Evolutionary conservation across 306 rosid genomes (phyloP).

Genomic region (Cicer yamashitae): DNA sequence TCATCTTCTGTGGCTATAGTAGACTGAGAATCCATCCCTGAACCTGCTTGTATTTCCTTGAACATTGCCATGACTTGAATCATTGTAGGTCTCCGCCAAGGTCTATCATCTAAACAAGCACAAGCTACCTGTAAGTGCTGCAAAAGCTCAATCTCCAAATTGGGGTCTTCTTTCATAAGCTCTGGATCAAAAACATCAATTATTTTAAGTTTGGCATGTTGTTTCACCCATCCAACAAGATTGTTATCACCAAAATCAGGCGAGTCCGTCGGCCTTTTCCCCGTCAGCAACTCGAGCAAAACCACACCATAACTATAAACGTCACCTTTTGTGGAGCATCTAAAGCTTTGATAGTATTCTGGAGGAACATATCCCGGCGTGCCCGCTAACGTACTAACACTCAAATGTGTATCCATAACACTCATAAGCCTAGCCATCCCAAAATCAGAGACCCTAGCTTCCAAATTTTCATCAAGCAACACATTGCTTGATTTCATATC

Average conservation of each 20-base stretch:
- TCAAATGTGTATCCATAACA: conserved; percentile 95
- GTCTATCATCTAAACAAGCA: conserved; percentile 89
- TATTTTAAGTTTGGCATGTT: conserved; percentile 78
- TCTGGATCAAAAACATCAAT: conserved; percentile 82
- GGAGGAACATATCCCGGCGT: conserved; percentile 99
- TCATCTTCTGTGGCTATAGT: conserved; percentile 71
- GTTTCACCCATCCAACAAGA: conserved; percentile 99
- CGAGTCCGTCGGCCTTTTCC: conserved; percentile 88
- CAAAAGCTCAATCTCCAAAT: conserved; percentile 78
- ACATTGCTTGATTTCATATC: conserved; percentile 99
- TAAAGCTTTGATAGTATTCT: conserved; percentile 93
- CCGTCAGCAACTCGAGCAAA: conserved; percentile 85
- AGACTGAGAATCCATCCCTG: conserved; percentile 85
- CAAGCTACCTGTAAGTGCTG: conserved; percentile 85
- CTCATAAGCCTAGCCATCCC: conserved; percentile 99
- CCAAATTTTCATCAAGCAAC: conserved; percentile 80
- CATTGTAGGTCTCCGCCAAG: conserved; percentile 84
- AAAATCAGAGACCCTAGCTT: conserved; percentile 96
- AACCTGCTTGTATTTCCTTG: conserved; percentile 92
- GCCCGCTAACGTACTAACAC: conserved; percentile 95
- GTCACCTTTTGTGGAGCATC: conserved; percentile 91
- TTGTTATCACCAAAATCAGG: conserved; percentile 94
- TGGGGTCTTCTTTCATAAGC: conserved; percentile 86
- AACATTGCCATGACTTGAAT: conserved; percentile 91
- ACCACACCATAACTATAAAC: conserved; percentile 97